A percentile compares a stretch with the other conserved stretches of the same genome.
These are phyloP conservation scores for Vanrija humicola DNA, from an alignment of 1,284 basidiomycete genomes.

Conservation along the genomic window DNA sequence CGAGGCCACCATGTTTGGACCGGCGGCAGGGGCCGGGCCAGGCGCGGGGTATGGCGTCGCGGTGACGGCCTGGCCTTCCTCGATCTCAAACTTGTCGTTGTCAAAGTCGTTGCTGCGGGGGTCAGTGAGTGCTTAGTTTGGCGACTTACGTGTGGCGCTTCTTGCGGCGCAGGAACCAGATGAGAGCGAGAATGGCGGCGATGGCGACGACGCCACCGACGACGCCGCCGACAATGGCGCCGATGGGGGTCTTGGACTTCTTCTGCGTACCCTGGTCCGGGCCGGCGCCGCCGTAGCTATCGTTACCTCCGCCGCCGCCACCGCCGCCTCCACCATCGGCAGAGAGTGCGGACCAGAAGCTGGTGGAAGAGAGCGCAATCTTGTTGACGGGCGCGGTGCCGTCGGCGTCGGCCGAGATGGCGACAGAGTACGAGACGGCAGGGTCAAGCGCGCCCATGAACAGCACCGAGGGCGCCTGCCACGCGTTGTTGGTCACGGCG, in stretches of 20 bases:
- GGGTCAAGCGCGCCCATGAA: constrained; percentile 1
- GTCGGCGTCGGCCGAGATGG: background rate
- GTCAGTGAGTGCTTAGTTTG: no score
- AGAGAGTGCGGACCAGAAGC: background rate
- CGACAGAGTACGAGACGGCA: background rate
- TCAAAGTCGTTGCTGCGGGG: constrained; percentile 39
- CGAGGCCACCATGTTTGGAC: no score
- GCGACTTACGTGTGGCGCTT: constrained; percentile 18
- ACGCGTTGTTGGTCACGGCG: background rate
- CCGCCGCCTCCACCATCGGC: background rate
- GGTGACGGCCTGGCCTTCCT: no score
- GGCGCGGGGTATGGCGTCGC: no score
- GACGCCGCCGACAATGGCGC: constrained; percentile 46
- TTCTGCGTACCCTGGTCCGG: no score
- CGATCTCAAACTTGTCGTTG: constrained; percentile 42
- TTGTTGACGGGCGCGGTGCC: background rate
- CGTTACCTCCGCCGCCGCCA: background rate
- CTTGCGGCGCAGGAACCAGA: constrained; percentile 35
- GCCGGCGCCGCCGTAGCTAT: background rate
- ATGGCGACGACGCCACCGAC: constrained; percentile 44
- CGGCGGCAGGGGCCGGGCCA: no score
- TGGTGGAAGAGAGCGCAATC: background rate
- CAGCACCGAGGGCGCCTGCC: background rate
- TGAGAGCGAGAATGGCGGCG: constrained; percentile 28
- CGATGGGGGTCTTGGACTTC: constrained; percentile 17